Percentiles rank a stretch among this genome's conserved stretches.
phyloP scores from a whole-genome alignment of 768 basidiomycete species.

The Amanita rimosa region DNA sequence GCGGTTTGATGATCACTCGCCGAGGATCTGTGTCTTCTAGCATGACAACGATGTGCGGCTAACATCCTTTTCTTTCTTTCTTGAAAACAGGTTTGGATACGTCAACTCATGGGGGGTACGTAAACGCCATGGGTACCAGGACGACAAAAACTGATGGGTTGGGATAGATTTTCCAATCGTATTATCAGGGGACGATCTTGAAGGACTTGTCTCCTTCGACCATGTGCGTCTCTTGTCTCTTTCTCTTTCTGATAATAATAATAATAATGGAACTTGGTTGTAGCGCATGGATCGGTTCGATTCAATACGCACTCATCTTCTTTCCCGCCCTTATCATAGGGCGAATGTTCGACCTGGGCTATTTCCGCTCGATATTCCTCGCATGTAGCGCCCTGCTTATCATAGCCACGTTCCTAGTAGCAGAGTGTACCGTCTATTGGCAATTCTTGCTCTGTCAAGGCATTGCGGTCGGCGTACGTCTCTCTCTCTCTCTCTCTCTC shows the following conservation, averaged over 20 bases:
- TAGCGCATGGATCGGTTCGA: constrained; percentile 75
- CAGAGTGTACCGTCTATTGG: constrained; percentile 67
- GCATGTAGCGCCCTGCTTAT: constrained; percentile 40
- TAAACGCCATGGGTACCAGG: too few relatives aligned
- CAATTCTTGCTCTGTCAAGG: constrained; percentile 73
- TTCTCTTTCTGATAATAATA: neutral
- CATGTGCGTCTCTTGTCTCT: constrained; percentile 37
- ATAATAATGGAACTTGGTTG: neutral
- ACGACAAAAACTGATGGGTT: neutral
- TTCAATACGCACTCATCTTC: constrained; percentile 60
- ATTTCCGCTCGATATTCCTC: constrained; percentile 40
- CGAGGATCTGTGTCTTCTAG: too few relatives aligned
- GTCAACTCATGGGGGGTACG: constrained; percentile 69
- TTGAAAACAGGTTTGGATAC: constrained; percentile 44
- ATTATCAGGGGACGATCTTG: constrained; percentile 49
- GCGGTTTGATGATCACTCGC: neutral
- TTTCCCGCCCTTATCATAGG: constrained; percentile 54
- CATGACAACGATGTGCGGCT: too few relatives aligned
- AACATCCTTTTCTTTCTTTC: too few relatives aligned
- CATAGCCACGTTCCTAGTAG: constrained; percentile 48
- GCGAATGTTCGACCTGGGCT: constrained; percentile 65
- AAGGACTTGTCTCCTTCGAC: constrained; percentile 39
- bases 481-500: neutral
- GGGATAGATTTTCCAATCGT: constrained; percentile 56
- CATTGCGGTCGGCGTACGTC: constrained; percentile 47